Conservation (phyloP, 345 rosid genomes). For the Hibiscus mutabilis region DNA sequence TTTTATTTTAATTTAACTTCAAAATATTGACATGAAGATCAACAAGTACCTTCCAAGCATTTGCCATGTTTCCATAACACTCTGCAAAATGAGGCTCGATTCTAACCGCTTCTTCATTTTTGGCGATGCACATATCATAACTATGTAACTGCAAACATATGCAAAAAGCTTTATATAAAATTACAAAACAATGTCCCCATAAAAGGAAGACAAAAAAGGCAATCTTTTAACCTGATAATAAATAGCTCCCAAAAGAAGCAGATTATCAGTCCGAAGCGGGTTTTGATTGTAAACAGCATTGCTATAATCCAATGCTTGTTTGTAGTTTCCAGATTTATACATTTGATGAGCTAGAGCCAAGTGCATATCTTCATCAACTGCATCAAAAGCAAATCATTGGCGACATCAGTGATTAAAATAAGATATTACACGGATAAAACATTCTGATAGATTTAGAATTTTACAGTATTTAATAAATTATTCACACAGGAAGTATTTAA, state of each 20-base stretch:
- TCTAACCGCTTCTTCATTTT: constrained; percentile 92
- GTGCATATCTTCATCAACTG: constrained; percentile 74
- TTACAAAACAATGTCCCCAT: neutral
- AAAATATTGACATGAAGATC: neutral
- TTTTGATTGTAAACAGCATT: constrained; percentile 64
- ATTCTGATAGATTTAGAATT: neutral
- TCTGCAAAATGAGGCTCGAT: constrained; percentile 93
- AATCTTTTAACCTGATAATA: constrained; percentile 69
- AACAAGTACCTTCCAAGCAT: constrained; percentile 86
- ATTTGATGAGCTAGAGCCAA: constrained; percentile 73
- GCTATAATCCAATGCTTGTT: constrained; percentile 84
- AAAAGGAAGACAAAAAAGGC: neutral
- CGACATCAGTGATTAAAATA: constrained; percentile 8
- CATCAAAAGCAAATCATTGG: neutral
- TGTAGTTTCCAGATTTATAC: constrained; percentile 77
- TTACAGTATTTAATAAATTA: neutral
- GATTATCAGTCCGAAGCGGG: constrained; percentile 84
- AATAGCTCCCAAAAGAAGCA: constrained; percentile 89
- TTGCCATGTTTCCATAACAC: constrained; percentile 99
- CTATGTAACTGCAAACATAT: constrained; percentile 60
- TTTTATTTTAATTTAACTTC: neutral
- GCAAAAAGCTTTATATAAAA: neutral
- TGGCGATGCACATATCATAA: constrained; percentile 90
- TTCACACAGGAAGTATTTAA: neutral
- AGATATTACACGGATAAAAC: neutral